Evolutionary conservation across 2,329 filamentous ascomycete species (phyloP).

Genomic region (Colletotrichum sansevieriae): DNA sequence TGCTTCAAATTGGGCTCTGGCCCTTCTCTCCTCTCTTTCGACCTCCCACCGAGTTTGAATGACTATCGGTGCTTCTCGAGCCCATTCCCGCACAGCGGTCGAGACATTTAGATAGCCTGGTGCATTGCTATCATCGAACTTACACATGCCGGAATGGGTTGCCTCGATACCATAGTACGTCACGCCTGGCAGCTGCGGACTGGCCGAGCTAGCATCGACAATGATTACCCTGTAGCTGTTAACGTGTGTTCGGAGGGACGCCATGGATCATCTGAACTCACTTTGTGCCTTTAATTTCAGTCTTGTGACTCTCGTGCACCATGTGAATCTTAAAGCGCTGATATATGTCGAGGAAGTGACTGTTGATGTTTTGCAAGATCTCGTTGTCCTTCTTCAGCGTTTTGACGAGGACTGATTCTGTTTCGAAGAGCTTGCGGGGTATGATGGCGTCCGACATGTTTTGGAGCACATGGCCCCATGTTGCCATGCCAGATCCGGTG

Average conservation of each 20-base stretch:
- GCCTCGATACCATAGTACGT: slow-evolving; percentile 82
- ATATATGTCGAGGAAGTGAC: slow-evolving; percentile 78
- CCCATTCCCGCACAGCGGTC: slow-evolving; percentile 64
- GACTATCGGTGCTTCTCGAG: slow-evolving; percentile 64
- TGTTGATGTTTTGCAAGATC: slow-evolving; percentile 80
- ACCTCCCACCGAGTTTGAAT: slow-evolving; percentile 71
- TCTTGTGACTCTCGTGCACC: slow-evolving; percentile 81
- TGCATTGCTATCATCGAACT: slow-evolving; percentile 73
- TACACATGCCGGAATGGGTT: slow-evolving; percentile 79
- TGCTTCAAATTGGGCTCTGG: slow-evolving; percentile 58
- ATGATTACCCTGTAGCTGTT: slow-evolving; percentile 62
- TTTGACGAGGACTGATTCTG: slow-evolving; percentile 75
- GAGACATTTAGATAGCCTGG: slow-evolving; percentile 73
- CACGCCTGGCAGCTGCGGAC: slow-evolving; percentile 76
- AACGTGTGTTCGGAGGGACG: neutral
- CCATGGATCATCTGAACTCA: slow-evolving; percentile 44
- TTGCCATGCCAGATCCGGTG: slow-evolving; percentile 75
- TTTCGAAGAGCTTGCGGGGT: slow-evolving; percentile 75
- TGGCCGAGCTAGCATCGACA: slow-evolving; percentile 78
- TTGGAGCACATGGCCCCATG: slow-evolving; percentile 77
- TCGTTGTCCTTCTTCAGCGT: slow-evolving; percentile 82
- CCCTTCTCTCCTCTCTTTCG: slow-evolving; percentile 66
- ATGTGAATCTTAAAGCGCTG: slow-evolving; percentile 80
- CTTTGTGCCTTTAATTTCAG: slow-evolving; percentile 74
- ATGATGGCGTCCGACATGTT: slow-evolving; percentile 75